Percentiles rank a stretch among this genome's conserved stretches.
phyloP scores from a whole-genome alignment of 768 basidiomycete genomes.

The Boletus edulis region DNA sequence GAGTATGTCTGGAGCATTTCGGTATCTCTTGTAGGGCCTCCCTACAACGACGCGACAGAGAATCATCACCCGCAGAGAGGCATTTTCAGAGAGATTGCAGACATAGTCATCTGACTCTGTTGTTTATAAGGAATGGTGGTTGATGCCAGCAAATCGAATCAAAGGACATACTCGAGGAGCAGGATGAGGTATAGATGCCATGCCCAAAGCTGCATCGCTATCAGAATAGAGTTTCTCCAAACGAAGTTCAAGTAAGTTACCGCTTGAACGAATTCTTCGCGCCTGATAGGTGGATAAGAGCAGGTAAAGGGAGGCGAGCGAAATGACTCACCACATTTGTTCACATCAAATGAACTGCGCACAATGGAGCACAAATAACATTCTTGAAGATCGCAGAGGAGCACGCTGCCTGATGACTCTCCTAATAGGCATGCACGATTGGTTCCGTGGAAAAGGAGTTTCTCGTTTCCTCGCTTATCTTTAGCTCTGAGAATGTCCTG shows the following conservation, averaged over 20 bases:
- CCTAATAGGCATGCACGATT: constrained; percentile 54
- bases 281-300: constrained; percentile 34
- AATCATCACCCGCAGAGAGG: constrained; percentile 48
- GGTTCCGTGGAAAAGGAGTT: constrained; percentile 68
- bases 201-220: constrained; percentile 52
- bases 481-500: constrained; percentile 24
- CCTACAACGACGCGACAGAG: constrained; percentile 66
- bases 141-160: neutral
- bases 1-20: constrained; percentile 46
- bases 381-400: constrained; percentile 47
- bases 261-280: constrained; percentile 55
- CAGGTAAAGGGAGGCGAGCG: neutral
- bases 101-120: constrained; percentile 69
- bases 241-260: constrained; percentile 19
- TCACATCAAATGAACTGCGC: constrained; percentile 57
- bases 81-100: constrained; percentile 39
- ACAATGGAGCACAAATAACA: constrained; percentile 59
- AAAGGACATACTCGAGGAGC: constrained; percentile 56
- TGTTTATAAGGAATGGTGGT: constrained; percentile 4
- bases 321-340: constrained; percentile 48
- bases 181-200: constrained; percentile 65
- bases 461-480: constrained; percentile 46
- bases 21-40: constrained; percentile 47
- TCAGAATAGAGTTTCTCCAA: neutral
- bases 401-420: constrained; percentile 45